These are phyloP conservation scores for Aegilops speltoides DNA, from an alignment of 176 grass and related monocot genomes.

Conservation along the genomic window DNA sequence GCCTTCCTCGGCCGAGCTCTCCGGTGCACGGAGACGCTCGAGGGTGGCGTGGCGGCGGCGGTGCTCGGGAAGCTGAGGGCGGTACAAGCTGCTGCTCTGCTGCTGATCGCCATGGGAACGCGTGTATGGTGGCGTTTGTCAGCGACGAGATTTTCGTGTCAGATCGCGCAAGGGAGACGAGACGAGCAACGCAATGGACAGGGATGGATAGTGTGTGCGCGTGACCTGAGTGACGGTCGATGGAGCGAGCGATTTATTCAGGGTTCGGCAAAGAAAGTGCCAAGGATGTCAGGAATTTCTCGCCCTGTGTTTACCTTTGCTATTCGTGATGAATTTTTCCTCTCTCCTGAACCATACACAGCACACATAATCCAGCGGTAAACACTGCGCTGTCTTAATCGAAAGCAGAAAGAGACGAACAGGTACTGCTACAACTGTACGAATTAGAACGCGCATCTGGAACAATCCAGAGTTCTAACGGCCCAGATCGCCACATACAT, in stretches of 20 bases:
- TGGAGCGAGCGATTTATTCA: conserved; percentile 33
- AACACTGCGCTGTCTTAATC: not conserved
- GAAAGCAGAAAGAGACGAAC: not conserved
- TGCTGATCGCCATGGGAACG: conserved; percentile 37
- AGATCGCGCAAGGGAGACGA: not conserved
- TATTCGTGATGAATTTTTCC: not conserved
- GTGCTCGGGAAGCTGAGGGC: conserved; percentile 28
- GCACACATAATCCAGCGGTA: not conserved
- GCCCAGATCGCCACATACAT: not conserved
- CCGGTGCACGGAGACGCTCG: not conserved
- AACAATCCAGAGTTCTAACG: not conserved
- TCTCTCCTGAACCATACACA: not conserved
- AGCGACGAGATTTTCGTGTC: not conserved
- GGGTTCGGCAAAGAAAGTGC: not conserved
- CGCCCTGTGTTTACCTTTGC: not conserved
- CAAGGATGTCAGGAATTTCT: not conserved
- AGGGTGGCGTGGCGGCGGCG: not conserved
- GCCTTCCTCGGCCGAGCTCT: not conserved
- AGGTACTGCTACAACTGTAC: not conserved
- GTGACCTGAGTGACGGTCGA: too few species aligned
- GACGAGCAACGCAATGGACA: not conserved
- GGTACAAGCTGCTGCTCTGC: conserved; percentile 35
- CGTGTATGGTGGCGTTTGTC: not conserved
- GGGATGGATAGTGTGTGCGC: not conserved
- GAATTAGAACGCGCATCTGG: not conserved